These are phyloP conservation scores for Orychophragmus violaceus DNA, from an alignment of 345 rosid genomes.

Conservation along the genomic window DNA sequence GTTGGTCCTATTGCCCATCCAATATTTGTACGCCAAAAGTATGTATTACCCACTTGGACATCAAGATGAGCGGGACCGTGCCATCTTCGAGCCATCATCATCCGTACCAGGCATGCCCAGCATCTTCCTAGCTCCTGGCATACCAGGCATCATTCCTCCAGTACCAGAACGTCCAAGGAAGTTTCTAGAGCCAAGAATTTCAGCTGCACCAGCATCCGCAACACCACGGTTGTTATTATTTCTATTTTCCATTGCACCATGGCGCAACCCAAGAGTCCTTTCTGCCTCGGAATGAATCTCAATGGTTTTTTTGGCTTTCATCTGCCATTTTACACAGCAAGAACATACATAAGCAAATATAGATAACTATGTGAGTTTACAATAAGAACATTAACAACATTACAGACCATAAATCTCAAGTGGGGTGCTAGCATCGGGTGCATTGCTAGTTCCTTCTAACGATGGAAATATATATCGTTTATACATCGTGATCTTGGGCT, in stretches of 20 bases:
- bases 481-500: conserved; percentile 54
- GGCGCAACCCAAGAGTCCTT: conserved; percentile 87
- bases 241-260: conserved; percentile 83
- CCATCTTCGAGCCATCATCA: conserved; percentile 68
- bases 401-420: conserved; percentile 70
- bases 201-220: conserved; percentile 1
- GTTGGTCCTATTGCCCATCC: conserved; percentile 96
- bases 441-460: conserved; percentile 55
- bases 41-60: conserved; percentile 46
- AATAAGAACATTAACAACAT: conserved; percentile 50
- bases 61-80: conserved; percentile 53
- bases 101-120: conserved; percentile 58
- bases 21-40: conserved; percentile 92
- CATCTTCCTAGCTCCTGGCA: no score
- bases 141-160: conserved; percentile 99
- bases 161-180: conserved; percentile 63
- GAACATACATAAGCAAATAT: no score
- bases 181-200: conserved; percentile 45
- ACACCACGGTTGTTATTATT: conserved; percentile 16
- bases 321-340: conserved; percentile 51
- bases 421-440: conserved; percentile 61
- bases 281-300: conserved; percentile 96
- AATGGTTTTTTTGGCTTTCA: conserved; percentile 81
- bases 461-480: conserved; percentile 58
- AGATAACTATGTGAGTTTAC: no score